Base-by-base conservation (phyloP, 164 flowering plant genomes). In the Umbellularia californica region DNA sequence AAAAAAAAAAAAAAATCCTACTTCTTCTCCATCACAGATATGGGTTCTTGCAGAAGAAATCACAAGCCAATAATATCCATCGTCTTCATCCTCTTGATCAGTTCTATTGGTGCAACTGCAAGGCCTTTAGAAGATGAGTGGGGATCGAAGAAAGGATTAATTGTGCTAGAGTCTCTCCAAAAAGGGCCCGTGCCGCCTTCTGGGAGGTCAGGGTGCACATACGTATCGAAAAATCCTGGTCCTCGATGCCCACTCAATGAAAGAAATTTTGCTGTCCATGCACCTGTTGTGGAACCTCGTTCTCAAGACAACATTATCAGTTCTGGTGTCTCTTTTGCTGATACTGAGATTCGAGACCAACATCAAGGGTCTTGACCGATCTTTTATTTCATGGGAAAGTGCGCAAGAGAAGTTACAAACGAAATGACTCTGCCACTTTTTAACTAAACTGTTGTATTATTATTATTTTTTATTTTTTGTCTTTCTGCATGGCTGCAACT, bases 71-170 rank as follows among this genome's bases (percentile, higher is more conserved):
- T 19, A 33, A 17, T 68, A 17, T 28, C 50, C 50, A 17, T 68
- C 50, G 33, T 68, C 20, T 20, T 68, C 10, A 25, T 65, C 5
- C 15, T 65, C 24, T 25, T 28, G 15, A 65, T 65, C 27, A 23
- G 3, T 13, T 23, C 17, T 14, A 65, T 7, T 15, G 11, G 3
- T 5, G 17, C 25, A 23, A 28, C 17, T 3, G 27, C 15, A 28
- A 65, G 68, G 68, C 68, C 68, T 13, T 65, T 65, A 28, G 68
- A 65, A 12, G 68, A 35, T 11, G 68, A 25, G 3, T 65, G 68
- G 68, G 68, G 68, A 25, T 11, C 68, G 13, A 65, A 65, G 30
- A 28, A 65, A 23, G 68, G 68, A 65, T 23, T 65, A 23, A 14
- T 65, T 5, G 27, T 65, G 15, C 14, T 65, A 11, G 30, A 68